Evolutionary conservation across 2,329 filamentous ascomycete genomes (phyloP), one percentile per base, ranked within the genome.

Genomic region (Gnomoniopsis smithogilvyi): DNA sequence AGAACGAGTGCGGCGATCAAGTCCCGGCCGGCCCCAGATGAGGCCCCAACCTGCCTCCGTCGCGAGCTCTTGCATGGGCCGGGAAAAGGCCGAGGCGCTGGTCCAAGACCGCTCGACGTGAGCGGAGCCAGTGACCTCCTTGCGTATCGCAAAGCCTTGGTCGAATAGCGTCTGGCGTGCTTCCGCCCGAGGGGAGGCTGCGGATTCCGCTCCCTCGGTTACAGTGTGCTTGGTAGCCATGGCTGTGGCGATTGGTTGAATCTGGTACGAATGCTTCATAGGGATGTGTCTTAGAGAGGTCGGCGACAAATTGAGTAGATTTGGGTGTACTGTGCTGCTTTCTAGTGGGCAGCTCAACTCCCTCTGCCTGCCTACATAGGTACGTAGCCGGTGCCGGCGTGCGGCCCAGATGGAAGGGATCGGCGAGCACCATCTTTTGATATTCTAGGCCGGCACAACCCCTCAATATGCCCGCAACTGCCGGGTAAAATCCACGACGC

Each of bases 41-140:
- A 78, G 78, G 17, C 84, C 84, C 85, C 85, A 88, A 72, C 81
- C 81, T 54, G 64, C 66, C 72, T 88, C 84, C 0, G 85, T 87
- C 1, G 86, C 80, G 21, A 86, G 75, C 63, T 88, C 80, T 70
- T 88, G 85, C 63, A 82, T 80, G 0, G 84, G 79, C 49, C 76
- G 74, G 1, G 82, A 75, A 67, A 87, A 88, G 7, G 83, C 78
- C 0, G 80, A 77, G 2, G 78, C 80, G 56, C 80, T 81, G 7
- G 73, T 72, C 21, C 87, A 73, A 1, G 84, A 78, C 6, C 72
- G 72, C 65, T 86, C 76, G 60, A 88, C 85, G 64, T 87, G 85
- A 55, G 76, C 75, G 46, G 83, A 73, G 11, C 85, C 85, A 7
- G 83, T 79, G 3, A 88, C 85, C 60, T 79, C 76, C 53, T 79